Conservation (phyloP, 768 basidiomycete genomes). For the Pleurotus djamor region DNA sequence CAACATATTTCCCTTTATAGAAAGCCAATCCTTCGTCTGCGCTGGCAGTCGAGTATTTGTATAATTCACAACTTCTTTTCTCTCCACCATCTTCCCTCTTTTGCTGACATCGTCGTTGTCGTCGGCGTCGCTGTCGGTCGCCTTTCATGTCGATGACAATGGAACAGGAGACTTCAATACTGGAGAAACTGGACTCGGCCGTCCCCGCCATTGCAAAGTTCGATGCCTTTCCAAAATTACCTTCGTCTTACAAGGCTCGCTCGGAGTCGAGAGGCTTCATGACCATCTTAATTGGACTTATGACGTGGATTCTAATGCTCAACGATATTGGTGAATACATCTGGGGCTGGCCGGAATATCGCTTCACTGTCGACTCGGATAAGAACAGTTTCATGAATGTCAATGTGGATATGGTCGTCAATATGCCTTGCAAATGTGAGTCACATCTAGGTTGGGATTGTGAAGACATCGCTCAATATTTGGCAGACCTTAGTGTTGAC, state of each 20-base stretch:
- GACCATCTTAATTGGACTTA: conserved; percentile 64
- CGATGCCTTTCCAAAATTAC: conserved; percentile 88
- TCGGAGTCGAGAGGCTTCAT: conserved; percentile 81
- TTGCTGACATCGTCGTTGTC: background rate
- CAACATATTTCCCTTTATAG: background rate
- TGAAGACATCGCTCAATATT: background rate
- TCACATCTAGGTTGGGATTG: conserved; percentile 13
- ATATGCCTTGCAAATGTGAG: conserved; percentile 92
- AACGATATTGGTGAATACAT: conserved; percentile 91
- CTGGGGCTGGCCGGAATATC: conserved; percentile 91
- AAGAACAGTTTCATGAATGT: conserved; percentile 66
- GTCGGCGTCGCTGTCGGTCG: background rate
- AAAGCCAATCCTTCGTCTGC: background rate
- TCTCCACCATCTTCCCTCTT: background rate
- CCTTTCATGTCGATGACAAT: conserved; percentile 4
- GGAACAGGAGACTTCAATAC: conserved; percentile 35
- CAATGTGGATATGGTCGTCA: conserved; percentile 91
- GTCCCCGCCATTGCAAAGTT: conserved; percentile 69
- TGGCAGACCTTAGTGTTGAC: conserved; percentile 79
- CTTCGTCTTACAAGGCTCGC: conserved; percentile 76
- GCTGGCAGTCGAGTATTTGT: conserved; percentile 1
- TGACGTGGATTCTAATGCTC: conserved; percentile 73
- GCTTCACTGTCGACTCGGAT: conserved; percentile 81
- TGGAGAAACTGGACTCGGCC: conserved; percentile 62
- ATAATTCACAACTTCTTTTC: background rate